These are phyloP conservation scores for Lipomyces oligophaga DNA, from an alignment of 805 yeast genomes.

Conservation along the genomic window DNA sequence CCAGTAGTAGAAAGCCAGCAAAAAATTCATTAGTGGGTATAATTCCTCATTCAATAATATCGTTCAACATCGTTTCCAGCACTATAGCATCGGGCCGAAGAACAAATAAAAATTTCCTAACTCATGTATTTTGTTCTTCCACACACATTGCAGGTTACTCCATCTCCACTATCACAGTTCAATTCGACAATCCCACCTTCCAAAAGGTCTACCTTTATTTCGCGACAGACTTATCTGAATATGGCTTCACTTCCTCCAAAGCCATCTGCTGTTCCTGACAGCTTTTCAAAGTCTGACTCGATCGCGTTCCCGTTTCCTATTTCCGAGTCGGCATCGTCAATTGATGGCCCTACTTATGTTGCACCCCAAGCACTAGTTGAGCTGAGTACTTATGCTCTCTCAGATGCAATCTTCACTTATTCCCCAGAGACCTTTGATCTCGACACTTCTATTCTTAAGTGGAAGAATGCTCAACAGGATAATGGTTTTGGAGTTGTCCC, in stretches of 20 bases:
- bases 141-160: too few relatives aligned
- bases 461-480: conserved; percentile 52
- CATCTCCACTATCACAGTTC: too few relatives aligned
- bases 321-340: conserved; percentile 13
- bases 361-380: conserved; percentile 28
- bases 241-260: background rate
- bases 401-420: conserved; percentile 54
- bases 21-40: too few relatives aligned
- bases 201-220: too few relatives aligned
- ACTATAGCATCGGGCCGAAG: too few relatives aligned
- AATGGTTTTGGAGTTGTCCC: conserved; percentile 61
- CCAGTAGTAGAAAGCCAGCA: too few relatives aligned
- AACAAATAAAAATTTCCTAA: too few relatives aligned
- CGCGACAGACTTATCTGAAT: too few relatives aligned
- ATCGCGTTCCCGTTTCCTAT: conserved; percentile 17
- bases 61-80: too few relatives aligned
- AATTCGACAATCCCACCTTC: too few relatives aligned
- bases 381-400: conserved; percentile 33
- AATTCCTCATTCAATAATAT: too few relatives aligned
- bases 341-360: conserved; percentile 24
- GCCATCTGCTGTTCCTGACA: background rate
- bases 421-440: conserved; percentile 60
- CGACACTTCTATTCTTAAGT: conserved; percentile 55
- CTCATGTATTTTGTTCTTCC: too few relatives aligned
- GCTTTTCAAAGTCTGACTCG: conserved; percentile 5